These are phyloP conservation scores for Linnemannia schmuckeri DNA, from an alignment of 192 early-diverging fungal species.

Conservation along the genomic window DNA sequence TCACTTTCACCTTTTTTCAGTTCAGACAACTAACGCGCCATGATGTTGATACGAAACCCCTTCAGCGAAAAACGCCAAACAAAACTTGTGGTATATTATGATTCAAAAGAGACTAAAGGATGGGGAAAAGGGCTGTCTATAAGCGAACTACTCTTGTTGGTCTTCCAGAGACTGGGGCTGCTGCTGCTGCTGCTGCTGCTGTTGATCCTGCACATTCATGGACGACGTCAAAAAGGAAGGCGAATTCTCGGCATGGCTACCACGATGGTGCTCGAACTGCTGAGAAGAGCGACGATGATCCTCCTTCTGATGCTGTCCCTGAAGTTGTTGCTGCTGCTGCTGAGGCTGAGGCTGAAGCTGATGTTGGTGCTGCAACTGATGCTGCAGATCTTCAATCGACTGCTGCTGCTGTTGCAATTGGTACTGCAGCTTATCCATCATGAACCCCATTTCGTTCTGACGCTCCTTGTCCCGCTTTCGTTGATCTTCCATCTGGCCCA, in stretches of 20 bases:
- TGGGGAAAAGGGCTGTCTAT: background rate
- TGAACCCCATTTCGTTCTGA: conserved; percentile 18
- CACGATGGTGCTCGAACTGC: background rate
- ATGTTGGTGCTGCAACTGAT: background rate
- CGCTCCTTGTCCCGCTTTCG: conserved; percentile 36
- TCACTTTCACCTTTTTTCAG: too few species aligned
- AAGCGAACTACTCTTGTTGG: background rate
- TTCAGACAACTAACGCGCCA: too few species aligned
- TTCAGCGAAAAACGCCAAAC: too few species aligned
- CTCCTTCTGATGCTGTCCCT: background rate
- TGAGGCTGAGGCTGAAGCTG: background rate
- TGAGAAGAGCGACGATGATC: background rate
- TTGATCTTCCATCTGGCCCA: conserved; percentile 29
- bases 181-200: background rate
- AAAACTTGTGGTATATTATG: too few species aligned
- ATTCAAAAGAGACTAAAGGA: background rate
- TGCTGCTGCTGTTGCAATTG: conserved; percentile 32
- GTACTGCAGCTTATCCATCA: conserved; percentile 29
- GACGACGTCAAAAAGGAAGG: background rate
- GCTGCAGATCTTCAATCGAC: conserved; percentile 22
- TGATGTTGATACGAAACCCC: too few species aligned
- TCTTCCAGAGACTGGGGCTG: background rate
- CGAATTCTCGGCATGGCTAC: background rate
- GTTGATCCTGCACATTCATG: background rate
- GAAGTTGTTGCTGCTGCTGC: background rate